Conservation (phyloP, 2,329 filamentous ascomycete species). For the Alternaria alternata region DNA sequence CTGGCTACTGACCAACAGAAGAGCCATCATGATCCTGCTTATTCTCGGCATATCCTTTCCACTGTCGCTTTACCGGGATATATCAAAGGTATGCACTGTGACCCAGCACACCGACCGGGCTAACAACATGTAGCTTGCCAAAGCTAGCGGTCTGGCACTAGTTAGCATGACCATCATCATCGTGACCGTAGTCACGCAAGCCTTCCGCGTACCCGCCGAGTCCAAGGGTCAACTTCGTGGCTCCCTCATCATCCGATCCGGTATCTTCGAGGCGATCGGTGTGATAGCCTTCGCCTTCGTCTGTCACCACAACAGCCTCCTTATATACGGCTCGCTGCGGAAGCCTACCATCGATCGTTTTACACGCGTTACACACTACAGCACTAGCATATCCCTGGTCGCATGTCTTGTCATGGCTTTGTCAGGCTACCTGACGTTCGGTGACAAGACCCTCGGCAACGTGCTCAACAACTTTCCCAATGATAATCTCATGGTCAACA, state of each 20-base stretch:
- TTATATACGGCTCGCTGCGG: slow-evolving; percentile 95
- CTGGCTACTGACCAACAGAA: slow-evolving; percentile 81
- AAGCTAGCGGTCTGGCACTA: slow-evolving; percentile 91
- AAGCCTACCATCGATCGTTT: slow-evolving; percentile 97
- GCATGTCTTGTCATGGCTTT: slow-evolving; percentile 90
- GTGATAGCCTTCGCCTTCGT: slow-evolving; percentile 93
- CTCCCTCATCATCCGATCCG: slow-evolving; percentile 79
- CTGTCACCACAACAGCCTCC: slow-evolving; percentile 91
- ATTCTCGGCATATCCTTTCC: slow-evolving; percentile 87
- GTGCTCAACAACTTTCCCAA: slow-evolving; percentile 97
- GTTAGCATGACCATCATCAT: slow-evolving; percentile 94
- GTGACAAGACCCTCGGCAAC: slow-evolving; percentile 90
- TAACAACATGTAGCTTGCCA: slow-evolving; percentile 74
- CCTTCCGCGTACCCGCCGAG: slow-evolving; percentile 74
- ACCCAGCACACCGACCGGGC: slow-evolving; percentile 21
- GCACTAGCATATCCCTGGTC: slow-evolving; percentile 86
- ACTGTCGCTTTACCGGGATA: slow-evolving; percentile 92
- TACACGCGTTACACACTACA: slow-evolving; percentile 90
- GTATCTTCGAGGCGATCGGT: slow-evolving; percentile 94
- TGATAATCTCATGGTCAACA: slow-evolving; percentile 91
- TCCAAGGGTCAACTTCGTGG: slow-evolving; percentile 75
- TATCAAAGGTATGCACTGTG: slow-evolving; percentile 72
- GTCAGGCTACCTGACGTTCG: slow-evolving; percentile 90
- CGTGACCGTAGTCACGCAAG: slow-evolving; percentile 85
- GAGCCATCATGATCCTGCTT: slow-evolving; percentile 87